A percentile compares a stretch with the other conserved stretches of the same genome.
phyloP scores from a whole-genome alignment of 1,284 basidiomycete genomes.

The Naganishia cerealis region DNA sequence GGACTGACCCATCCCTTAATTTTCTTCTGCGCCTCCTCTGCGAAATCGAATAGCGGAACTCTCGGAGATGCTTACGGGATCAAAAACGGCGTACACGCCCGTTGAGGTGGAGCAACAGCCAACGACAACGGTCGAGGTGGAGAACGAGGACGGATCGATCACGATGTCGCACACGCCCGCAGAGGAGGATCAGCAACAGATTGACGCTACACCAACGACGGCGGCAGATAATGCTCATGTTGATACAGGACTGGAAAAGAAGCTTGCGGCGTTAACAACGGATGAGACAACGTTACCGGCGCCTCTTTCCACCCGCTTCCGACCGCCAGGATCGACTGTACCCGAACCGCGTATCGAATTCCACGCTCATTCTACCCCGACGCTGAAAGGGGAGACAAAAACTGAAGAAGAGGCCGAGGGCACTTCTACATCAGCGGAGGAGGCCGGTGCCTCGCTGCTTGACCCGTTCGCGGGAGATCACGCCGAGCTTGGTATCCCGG shows the following conservation, averaged over 20 bases:
- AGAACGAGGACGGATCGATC: conserved; percentile 16
- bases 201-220: background rate
- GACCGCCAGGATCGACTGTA: conserved; percentile 15
- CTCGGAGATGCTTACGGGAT: conserved; percentile 71
- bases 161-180: conserved; percentile 30
- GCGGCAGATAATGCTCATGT: background rate
- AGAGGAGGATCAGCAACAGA: background rate
- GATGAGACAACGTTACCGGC: background rate
- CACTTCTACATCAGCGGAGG: conserved; percentile 10
- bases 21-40: background rate
- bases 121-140: conserved; percentile 22
- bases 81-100: conserved; percentile 43
- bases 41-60: conserved; percentile 67
- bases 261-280: background rate
- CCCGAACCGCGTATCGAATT: conserved; percentile 35
- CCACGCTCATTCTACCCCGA: conserved; percentile 29
- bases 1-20: conserved; percentile 1
- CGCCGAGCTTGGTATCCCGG: conserved; percentile 33
- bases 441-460: background rate
- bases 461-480: conserved; percentile 29
- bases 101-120: conserved; percentile 49
- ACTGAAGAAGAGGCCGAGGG: background rate
- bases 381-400: background rate
- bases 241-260: background rate
- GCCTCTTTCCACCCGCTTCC: conserved; percentile 28